Conservation (phyloP, 2,329 filamentous ascomycete genomes). For the Pyrenochaeta sp. region DNA sequence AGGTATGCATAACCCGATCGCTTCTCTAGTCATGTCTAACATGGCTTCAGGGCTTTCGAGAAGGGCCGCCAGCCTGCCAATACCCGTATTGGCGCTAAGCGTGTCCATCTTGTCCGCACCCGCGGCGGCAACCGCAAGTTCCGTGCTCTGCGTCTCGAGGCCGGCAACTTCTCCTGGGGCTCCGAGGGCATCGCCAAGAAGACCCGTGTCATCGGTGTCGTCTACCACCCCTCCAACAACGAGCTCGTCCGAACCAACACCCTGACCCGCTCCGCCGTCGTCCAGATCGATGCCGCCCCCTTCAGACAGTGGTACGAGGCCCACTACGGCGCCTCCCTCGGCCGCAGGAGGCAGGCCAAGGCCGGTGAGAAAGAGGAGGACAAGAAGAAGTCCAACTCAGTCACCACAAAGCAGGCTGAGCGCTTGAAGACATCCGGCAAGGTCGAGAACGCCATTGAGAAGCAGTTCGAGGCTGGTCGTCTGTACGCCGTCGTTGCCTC, state of each 20-base stretch:
- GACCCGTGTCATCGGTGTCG: slow-evolving; percentile 97
- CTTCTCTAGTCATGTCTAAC: slow-evolving; percentile 71
- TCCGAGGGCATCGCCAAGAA: slow-evolving; percentile 98
- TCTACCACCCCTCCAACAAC: slow-evolving; percentile 99
- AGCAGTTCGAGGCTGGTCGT: slow-evolving; percentile 99
- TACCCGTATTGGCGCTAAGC: slow-evolving; percentile 98
- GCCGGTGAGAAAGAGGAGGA: slow-evolving; percentile 71
- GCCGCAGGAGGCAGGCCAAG: slow-evolving; percentile 91
- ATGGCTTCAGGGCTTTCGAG: slow-evolving; percentile 96
- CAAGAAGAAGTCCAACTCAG: slow-evolving; percentile 97
- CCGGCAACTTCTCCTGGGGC: slow-evolving; percentile 99
- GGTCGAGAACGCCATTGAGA: slow-evolving; percentile 91
- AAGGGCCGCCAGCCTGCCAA: slow-evolving; percentile 98
- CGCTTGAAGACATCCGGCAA: slow-evolving; percentile 85
- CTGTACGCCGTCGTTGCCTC: slow-evolving; percentile 92
- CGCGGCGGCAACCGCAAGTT: slow-evolving; percentile 99
- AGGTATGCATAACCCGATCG: slow-evolving; percentile 66
- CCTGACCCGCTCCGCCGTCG: slow-evolving; percentile 97
- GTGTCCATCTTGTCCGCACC: slow-evolving; percentile 95
- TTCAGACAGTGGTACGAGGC: slow-evolving; percentile 99
- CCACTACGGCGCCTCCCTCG: slow-evolving; percentile 92
- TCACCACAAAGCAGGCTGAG: slow-evolving; percentile 95
- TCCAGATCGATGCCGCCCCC: slow-evolving; percentile 97
- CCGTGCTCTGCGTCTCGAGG: slow-evolving; percentile 97
- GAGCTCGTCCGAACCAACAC: slow-evolving; percentile 99